Conservation (phyloP, 208 protist genomes). For the Trypanosoma platydactyli region DNA sequence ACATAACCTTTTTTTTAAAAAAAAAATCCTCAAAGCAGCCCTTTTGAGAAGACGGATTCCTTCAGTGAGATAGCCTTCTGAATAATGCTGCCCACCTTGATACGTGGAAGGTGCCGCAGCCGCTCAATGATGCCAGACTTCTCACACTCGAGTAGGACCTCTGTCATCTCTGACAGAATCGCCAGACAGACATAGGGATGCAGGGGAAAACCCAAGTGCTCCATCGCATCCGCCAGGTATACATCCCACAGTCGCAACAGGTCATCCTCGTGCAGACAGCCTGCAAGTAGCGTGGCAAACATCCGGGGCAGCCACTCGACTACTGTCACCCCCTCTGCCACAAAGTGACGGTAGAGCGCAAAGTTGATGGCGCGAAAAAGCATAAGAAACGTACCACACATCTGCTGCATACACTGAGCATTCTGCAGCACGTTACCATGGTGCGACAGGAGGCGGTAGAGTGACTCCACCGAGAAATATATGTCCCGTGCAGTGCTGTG, state of each 20-base stretch:
- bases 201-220: slow-evolving; percentile 54
- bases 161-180: slow-evolving; percentile 72
- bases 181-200: slow-evolving; percentile 83
- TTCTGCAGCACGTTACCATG: slow-evolving; percentile 74
- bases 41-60: slow-evolving; percentile 52
- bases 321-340: slow-evolving; percentile 52
- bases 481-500: slow-evolving; percentile 53
- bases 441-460: slow-evolving; percentile 56
- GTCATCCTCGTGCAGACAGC: slow-evolving; percentile 67
- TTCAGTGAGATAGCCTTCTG: slow-evolving; percentile 74
- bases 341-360: slow-evolving; percentile 81
- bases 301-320: slow-evolving; percentile 79
- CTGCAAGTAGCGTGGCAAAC: slow-evolving; percentile 67
- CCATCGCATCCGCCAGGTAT: slow-evolving; percentile 67
- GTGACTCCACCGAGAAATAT: slow-evolving; percentile 55
- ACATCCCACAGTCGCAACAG: slow-evolving; percentile 77
- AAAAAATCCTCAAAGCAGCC: slow-evolving; percentile 21
- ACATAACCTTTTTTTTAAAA: not conserved
- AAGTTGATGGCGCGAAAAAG: slow-evolving; percentile 69
- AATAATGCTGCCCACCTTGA: slow-evolving; percentile 61
- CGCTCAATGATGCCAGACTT: slow-evolving; percentile 67
- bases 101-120: slow-evolving; percentile 69
- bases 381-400: slow-evolving; percentile 81
- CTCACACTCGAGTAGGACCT: slow-evolving; percentile 82
- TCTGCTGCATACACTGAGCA: slow-evolving; percentile 48